Conservation (phyloP, 352 stramenopile genomes). For the Phytophthora pini region DNA sequence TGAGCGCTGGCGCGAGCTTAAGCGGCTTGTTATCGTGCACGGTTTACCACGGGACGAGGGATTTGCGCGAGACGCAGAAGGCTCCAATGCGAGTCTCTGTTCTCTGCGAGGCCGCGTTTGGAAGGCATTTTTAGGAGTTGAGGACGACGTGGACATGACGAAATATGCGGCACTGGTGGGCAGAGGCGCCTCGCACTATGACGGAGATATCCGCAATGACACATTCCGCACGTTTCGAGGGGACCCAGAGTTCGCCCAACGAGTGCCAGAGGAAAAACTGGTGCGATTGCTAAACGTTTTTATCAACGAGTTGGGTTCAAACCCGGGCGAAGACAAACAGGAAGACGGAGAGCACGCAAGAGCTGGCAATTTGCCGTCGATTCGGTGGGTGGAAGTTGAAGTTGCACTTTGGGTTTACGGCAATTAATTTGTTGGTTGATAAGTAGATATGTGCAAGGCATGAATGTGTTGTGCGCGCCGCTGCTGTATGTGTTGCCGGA, state of each 20-base stretch:
- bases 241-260: conserved; percentile 86
- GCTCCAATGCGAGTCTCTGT: conserved; percentile 35
- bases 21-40: conserved; percentile 83
- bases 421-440: neutral
- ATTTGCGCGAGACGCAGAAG: conserved; percentile 3
- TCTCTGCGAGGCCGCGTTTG: conserved; percentile 88
- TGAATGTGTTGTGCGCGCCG: conserved; percentile 92
- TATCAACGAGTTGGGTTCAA: conserved; percentile 80
- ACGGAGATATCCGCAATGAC: conserved; percentile 92
- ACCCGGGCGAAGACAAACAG: conserved; percentile 25
- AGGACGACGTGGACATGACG: conserved; percentile 58
- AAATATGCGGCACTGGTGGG: conserved; percentile 78
- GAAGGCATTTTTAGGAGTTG: conserved; percentile 89
- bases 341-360: conserved; percentile 24
- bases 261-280: conserved; percentile 92
- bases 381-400: conserved; percentile 34
- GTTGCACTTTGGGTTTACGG: conserved; percentile 5
- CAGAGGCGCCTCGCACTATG: conserved; percentile 79
- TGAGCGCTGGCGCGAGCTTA: conserved; percentile 83
- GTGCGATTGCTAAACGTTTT: conserved; percentile 92
- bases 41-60: conserved; percentile 66
- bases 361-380: conserved; percentile 48
- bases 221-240: conserved; percentile 93
- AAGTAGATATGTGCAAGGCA: conserved; percentile 91
- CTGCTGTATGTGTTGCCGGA: conserved; percentile 94